phyloP scores from a whole-genome alignment of 1,139 yeast species.

The Debaryomyces robertsiae region DNA sequence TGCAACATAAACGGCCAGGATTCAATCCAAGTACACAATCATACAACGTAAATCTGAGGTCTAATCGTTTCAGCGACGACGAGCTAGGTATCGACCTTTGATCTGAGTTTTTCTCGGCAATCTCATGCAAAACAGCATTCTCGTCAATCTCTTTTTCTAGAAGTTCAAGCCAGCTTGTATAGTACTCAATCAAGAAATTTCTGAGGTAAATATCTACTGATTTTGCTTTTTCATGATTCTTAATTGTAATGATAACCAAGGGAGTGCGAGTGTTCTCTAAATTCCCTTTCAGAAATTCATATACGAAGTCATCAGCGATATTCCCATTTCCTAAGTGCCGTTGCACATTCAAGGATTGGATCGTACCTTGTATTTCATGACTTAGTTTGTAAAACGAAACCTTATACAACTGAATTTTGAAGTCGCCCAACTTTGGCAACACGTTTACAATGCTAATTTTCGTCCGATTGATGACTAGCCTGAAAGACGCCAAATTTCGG shows the following conservation, averaged over 20 bases:
- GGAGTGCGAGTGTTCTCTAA: slow-evolving; percentile 19
- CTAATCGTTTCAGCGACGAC: slow-evolving; percentile 21
- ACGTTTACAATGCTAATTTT: slow-evolving; percentile 30
- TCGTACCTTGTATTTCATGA: slow-evolving; percentile 35
- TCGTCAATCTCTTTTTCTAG: slow-evolving; percentile 21
- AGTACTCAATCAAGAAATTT: slow-evolving; percentile 51
- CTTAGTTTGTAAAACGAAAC: slow-evolving; percentile 34
- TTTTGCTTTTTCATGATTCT: slow-evolving; percentile 22
- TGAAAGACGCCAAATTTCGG: slow-evolving; percentile 22
- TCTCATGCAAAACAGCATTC: slow-evolving; percentile 7
- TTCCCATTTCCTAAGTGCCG: slow-evolving; percentile 20
- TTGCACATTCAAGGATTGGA: slow-evolving; percentile 21
- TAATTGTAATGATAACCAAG: slow-evolving; percentile 25
- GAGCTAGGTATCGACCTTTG: not conserved
- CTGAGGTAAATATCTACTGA: slow-evolving; percentile 43
- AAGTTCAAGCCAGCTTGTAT: slow-evolving; percentile 55
- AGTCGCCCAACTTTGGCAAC: slow-evolving; percentile 48
- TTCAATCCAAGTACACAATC: slow-evolving; percentile 59
- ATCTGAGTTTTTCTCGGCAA: slow-evolving; percentile 5
- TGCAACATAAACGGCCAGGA: slow-evolving; percentile 60
- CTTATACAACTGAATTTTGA: slow-evolving; percentile 28
- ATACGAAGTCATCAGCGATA: slow-evolving; percentile 23
- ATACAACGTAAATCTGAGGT: slow-evolving; percentile 47
- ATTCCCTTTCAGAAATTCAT: slow-evolving; percentile 27
- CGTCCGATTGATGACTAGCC: slow-evolving; percentile 26